phyloP scores from a whole-genome alignment of 2,329 filamentous ascomycete species.

The Fusarium ambrosium region DNA sequence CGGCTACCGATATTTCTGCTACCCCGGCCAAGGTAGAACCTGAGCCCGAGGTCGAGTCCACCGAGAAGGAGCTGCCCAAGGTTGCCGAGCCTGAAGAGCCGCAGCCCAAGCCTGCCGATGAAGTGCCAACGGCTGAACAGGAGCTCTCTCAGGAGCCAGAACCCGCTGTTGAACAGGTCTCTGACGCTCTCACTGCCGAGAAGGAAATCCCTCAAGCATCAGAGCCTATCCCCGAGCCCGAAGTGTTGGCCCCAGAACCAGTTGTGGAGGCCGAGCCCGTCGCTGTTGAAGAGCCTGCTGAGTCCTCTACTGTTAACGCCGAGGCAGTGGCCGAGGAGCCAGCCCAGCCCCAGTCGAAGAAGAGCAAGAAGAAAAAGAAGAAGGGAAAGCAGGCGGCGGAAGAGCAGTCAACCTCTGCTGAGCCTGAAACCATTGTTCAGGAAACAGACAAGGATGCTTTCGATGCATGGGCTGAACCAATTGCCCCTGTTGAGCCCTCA shows the following conservation, averaged over 20 bases:
- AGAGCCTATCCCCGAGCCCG: constrained; percentile 13
- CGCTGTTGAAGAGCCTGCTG: constrained; percentile 23
- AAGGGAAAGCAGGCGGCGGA: constrained; percentile 35
- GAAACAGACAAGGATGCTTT: constrained; percentile 31
- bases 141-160: neutral
- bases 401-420: constrained; percentile 10
- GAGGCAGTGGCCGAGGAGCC: constrained; percentile 15
- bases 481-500: neutral
- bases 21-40: neutral
- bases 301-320: constrained; percentile 9
- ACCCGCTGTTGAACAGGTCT: neutral
- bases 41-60: neutral
- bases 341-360: constrained; percentile 26
- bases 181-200: constrained; percentile 3
- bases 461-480: constrained; percentile 34
- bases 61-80: neutral
- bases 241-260: constrained; percentile 10
- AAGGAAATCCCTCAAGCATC: neutral
- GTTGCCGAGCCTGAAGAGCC: constrained; percentile 7
- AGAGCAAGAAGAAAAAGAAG: constrained; percentile 47
- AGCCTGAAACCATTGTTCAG: constrained; percentile 5
- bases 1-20: neutral
- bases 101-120: neutral
- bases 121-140: neutral
- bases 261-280: neutral